Base-by-base conservation (phyloP, 495 filamentous ascomycete species). In the Monascus purpureus region DNA sequence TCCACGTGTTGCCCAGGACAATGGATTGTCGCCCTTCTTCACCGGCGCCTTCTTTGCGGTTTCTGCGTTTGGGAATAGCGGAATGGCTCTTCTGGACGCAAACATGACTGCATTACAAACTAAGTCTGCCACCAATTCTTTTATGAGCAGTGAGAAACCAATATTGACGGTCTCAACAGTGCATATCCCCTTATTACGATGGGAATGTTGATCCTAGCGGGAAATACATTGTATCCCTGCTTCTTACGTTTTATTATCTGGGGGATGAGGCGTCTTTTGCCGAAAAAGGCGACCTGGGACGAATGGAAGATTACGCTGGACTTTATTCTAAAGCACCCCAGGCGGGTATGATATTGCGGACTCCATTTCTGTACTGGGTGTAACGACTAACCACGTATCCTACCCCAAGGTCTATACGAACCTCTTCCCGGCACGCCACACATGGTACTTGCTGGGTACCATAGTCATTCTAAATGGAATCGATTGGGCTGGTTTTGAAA, bases 1-100 rank as follows among this genome's bases (percentile, higher is more conserved):
- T 28, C 59, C 74, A 6, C 60, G 64, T 25, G 48, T 71, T 7
- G 58, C 82, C 0, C 48, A 58, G n/a, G 51, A 45, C 15, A 92
- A 92, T 50, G 80, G 76, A 1, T 63, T 82, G 25, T 70, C 75
- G 36, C 72, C 80, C 9, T 82, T 69, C 36, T 65, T 54, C 55
- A 59, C 55, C 1, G 60, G 60, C 8, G 48, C 55, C 2, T 66
- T 64, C 27, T 61, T 64, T 36, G 59, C 58, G 11, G 48, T 60
- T 1, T 83, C 77, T 30, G 85, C 82, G 2, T 94, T 94, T 52
- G 86, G 81, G 41, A 94, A 92, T 46, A 78, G 70, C 13, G 85
- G 85, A 13, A 87, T 94, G 84, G 73, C 72, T 13, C 68, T 93
- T 19, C 52, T 93, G 25, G 84, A 92, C 51, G 61, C 68, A 13